Percentiles rank a stretch among this genome's conserved stretches.
Conservation (phyloP, 2,329 filamentous ascomycete genomes). For the Cladophialophora psammophila region DNA sequence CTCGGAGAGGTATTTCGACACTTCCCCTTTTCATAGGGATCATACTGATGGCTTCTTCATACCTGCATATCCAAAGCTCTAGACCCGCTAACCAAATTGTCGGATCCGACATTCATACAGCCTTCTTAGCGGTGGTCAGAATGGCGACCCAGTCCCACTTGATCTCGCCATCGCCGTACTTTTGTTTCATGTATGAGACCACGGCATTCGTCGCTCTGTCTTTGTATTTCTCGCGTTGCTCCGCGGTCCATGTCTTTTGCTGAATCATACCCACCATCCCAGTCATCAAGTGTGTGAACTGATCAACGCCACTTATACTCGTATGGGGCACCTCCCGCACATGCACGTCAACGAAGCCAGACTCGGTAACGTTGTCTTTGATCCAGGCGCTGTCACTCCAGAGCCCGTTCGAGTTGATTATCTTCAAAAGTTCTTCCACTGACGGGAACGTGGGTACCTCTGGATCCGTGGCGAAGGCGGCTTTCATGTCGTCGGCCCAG, state of each 20-base stretch:
- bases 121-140: conserved; percentile 45
- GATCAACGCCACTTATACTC: conserved; percentile 7
- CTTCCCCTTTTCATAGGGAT: not conserved
- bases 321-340: conserved; percentile 18
- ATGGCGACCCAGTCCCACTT: conserved; percentile 41
- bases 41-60: not conserved
- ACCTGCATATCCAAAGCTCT: not conserved
- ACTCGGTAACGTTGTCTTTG: not conserved
- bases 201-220: conserved; percentile 23
- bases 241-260: conserved; percentile 24
- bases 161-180: conserved; percentile 30
- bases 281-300: conserved; percentile 19
- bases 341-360: conserved; percentile 29
- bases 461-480: conserved; percentile 42
- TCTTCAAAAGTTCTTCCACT: conserved; percentile 24
- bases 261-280: conserved; percentile 23
- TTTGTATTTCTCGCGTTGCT: conserved; percentile 25
- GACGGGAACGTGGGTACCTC: conserved; percentile 42
- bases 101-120: conserved; percentile 12
- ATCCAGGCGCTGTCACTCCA: conserved; percentile 28
- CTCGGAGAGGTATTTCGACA: not conserved
- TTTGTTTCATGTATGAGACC: conserved; percentile 29
- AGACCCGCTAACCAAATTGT: not conserved
- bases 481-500: conserved; percentile 43
- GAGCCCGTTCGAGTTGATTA: conserved; percentile 10